Conservation (phyloP, 1,139 yeast genomes). For the Pichia inconspicua region DNA sequence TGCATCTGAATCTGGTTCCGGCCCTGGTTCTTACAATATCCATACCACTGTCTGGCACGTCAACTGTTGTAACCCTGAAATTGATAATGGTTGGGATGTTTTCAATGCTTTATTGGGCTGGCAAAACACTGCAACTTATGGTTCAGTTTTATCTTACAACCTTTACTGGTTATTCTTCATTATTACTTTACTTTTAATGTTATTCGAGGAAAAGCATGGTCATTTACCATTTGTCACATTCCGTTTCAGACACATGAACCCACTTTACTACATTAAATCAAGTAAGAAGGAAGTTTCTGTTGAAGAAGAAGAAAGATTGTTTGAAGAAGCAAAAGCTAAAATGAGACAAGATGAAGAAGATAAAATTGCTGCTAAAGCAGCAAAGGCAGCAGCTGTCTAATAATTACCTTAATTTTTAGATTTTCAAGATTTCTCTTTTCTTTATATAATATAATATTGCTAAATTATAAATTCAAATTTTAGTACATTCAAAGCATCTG, state of each 20-base stretch:
- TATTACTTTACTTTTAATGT: conserved; percentile 47
- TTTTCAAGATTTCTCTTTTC: too few species aligned
- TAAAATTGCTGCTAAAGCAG: conserved; percentile 1
- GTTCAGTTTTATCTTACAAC: conserved; percentile 78
- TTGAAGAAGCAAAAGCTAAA: conserved; percentile 35
- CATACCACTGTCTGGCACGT: conserved; percentile 80
- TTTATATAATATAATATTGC: too few species aligned
- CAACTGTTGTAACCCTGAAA: conserved; percentile 87
- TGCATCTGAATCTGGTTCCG: conserved; percentile 81
- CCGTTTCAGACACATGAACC: conserved; percentile 52
- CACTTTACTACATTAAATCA: conserved; percentile 62
- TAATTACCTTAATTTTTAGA: too few species aligned
- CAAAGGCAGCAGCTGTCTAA: background rate
- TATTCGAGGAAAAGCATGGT: conserved; percentile 61
- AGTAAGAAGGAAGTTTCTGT: conserved; percentile 57
- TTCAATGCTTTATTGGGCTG: conserved; percentile 83
- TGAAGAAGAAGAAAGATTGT: conserved; percentile 45
- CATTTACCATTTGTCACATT: conserved; percentile 52
- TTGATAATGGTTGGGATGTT: conserved; percentile 88
- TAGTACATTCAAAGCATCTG: too few species aligned
- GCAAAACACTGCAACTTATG: conserved; percentile 89
- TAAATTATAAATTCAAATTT: too few species aligned
- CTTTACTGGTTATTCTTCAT: conserved; percentile 71
- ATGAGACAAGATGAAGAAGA: conserved; percentile 27
- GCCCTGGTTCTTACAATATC: conserved; percentile 87